These are phyloP conservation scores for Cladorrhinum samala DNA, from an alignment of 495 filamentous ascomycete species.

Conservation along the genomic window DNA sequence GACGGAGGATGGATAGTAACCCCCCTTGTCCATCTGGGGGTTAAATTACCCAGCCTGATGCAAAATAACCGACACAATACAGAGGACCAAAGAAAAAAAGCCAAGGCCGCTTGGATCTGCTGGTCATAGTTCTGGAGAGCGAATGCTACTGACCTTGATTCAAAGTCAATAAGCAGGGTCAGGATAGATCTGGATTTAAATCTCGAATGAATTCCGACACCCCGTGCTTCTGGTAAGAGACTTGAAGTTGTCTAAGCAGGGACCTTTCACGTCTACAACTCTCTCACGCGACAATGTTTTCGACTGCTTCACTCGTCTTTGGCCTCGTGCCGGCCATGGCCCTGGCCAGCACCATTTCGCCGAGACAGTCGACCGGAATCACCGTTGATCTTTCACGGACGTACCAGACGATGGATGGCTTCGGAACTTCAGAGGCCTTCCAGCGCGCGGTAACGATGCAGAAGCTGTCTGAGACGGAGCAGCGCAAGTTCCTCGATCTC, in stretches of 20 bases:
- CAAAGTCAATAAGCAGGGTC: background rate
- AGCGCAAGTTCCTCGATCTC: constrained; percentile 37
- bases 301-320: background rate
- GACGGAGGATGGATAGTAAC: too few species aligned
- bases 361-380: constrained; percentile 19
- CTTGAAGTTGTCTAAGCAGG: too few species aligned
- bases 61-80: background rate
- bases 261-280: background rate
- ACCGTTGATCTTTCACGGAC: constrained; percentile 33
- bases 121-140: background rate
- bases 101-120: background rate
- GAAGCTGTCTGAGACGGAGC: constrained; percentile 23
- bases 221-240: background rate
- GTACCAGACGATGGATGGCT: constrained; percentile 45
- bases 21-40: background rate
- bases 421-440: constrained; percentile 48
- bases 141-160: background rate
- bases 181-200: background rate
- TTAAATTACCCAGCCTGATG: background rate
- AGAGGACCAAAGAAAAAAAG: background rate
- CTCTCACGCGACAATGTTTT: background rate
- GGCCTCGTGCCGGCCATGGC: background rate
- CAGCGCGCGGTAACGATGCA: constrained; percentile 36
- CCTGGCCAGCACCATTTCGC: background rate
- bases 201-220: background rate